Percentiles rank a stretch among this genome's conserved stretches.
These are phyloP conservation scores for Alternaria consortialis DNA, from an alignment of 2,329 filamentous ascomycete genomes.

Conservation along the genomic window DNA sequence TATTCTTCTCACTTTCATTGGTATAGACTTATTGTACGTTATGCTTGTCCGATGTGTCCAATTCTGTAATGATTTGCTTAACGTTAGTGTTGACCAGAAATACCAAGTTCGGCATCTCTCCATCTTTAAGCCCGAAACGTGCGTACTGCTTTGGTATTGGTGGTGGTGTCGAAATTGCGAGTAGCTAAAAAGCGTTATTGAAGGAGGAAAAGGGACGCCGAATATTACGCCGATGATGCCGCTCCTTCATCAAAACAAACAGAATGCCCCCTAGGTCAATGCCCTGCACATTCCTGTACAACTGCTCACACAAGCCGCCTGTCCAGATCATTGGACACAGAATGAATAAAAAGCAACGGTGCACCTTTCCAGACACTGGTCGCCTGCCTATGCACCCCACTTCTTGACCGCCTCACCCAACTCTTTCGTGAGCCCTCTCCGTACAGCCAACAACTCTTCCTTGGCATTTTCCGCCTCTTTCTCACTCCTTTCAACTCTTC, in stretches of 20 bases:
- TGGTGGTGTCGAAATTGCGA: not conserved
- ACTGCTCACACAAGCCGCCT: not conserved
- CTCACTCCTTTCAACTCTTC: constrained; percentile 14
- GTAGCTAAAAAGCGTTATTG: not conserved
- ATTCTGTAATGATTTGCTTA: not conserved
- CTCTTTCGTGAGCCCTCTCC: constrained; percentile 13
- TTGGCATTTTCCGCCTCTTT: constrained; percentile 18
- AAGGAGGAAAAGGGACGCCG: not conserved
- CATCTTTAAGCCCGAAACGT: not conserved
- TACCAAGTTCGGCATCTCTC: not conserved
- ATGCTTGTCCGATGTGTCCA: no score
- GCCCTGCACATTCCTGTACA: not conserved
- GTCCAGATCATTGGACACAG: not conserved
- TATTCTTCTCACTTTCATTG: not conserved
- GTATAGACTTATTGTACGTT: not conserved
- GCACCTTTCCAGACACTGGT: not conserved
- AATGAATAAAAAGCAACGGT: not conserved
- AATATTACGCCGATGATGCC: constrained; percentile 1
- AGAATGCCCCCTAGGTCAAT: not conserved
- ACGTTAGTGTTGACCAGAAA: not conserved
- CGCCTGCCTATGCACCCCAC: constrained; percentile 13
- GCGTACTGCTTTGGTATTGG: not conserved
- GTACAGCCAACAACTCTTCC: constrained; percentile 12
- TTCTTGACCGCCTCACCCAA: constrained; percentile 20
- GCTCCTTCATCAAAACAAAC: constrained; percentile 1